Evolutionary conservation across 2,329 filamentous ascomycete genomes (phyloP).

Genomic region (Colletotrichum sojae): DNA sequence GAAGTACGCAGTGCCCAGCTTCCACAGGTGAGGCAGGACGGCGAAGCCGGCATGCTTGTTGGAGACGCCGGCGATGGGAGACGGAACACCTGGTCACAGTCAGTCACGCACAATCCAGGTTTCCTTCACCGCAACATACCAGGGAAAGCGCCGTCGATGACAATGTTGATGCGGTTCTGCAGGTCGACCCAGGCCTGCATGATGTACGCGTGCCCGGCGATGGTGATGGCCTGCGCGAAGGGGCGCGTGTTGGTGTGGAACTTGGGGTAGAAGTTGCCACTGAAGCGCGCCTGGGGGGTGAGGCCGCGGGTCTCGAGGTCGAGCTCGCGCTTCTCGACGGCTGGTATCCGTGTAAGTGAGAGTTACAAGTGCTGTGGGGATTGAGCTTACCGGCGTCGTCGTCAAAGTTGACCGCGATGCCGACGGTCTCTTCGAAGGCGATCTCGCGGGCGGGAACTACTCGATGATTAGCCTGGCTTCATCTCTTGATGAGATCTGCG

Average conservation of each 20-base stretch:
- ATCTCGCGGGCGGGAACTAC: too few species aligned
- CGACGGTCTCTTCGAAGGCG: too few species aligned
- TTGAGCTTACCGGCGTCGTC: too few species aligned
- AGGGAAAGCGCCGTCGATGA: neutral
- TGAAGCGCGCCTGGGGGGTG: too few species aligned
- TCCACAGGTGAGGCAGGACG: neutral
- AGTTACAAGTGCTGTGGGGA: too few species aligned
- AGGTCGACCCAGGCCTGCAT: conserved; percentile 1
- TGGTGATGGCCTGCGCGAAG: neutral
- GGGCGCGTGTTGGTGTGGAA: neutral
- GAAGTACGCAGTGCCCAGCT: neutral
- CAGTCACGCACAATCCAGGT: too few species aligned
- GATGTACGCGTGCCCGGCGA: neutral
- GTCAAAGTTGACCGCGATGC: too few species aligned
- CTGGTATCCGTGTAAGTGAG: too few species aligned
- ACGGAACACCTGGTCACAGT: neutral
- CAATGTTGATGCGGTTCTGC: neutral
- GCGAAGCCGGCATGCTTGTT: neutral
- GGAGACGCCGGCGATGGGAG: neutral
- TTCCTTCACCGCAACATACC: neutral
- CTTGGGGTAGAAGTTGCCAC: neutral
- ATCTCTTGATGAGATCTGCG: too few species aligned
- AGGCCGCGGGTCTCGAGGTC: too few species aligned
- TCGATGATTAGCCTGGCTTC: too few species aligned
- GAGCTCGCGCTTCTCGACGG: too few species aligned